Base-by-base conservation (phyloP, 345 rosid genomes). In the Trapa incisa region DNA sequence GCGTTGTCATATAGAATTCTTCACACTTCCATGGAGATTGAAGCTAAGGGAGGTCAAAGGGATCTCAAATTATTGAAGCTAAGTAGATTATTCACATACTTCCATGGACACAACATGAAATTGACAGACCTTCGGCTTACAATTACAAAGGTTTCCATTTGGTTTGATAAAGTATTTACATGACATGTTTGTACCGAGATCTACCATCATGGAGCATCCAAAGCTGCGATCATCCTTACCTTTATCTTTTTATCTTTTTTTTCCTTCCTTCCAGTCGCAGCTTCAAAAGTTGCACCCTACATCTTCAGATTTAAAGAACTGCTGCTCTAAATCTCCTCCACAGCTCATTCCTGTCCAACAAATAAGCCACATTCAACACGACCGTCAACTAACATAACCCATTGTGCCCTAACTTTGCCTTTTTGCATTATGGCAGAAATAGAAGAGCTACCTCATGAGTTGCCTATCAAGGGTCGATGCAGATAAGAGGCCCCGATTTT, bases 401-500 rank as follows among this genome's bases (percentile, higher is more conserved):
- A 37, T 57, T 29, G 22, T n/a, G 32, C 17, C 29, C 29, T 22
- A 41, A 17, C 4, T 22, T 17, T n/a, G 29, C 0, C 33, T 3
- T 17, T 17, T n/a, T 54, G 6, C 57, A 17, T 52, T 52, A 22
- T 37, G 29, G 61, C 36, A 57, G 57, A 52, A 52, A 17, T 29
- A 52, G 57, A 52, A 32, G 9, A 22, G 36, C 17, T 69, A 86
- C 95, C 87, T 83, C 80, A 86, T 79, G 69, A 94, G 94, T 66
- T 74, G 70, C 39, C 94, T 81, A 68, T 94, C 98, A 16, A 80
- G 80, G 48, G 75, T 75, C 1, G 96, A 83, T 57, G 91, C 64
- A 1, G 95, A 77, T 66, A 94, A 74, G 43, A 90, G 70, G 61
- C 99, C 97, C 61, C 91, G 78, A 45, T 94, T 94, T 81, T 94